Evolutionary conservation across 352 stramenopile species (phyloP), one percentile per base, ranked within the genome.

Genomic region (Phytophthora sp.): DNA sequence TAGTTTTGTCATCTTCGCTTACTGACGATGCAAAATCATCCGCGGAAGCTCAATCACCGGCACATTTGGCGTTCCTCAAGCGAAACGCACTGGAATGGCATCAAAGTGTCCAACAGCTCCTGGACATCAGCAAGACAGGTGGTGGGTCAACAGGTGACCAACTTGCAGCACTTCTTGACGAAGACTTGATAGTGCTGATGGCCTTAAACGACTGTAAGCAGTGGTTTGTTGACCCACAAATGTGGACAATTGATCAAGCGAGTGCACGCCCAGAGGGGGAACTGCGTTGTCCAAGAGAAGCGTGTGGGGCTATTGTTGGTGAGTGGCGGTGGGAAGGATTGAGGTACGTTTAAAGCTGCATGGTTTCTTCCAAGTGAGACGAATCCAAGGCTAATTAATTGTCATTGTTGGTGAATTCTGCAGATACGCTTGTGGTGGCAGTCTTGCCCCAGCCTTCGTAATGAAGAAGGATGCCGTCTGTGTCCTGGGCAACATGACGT

Each of bases 291-390:
- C 78, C 76, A 26, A 84, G 76, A 49, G 47, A 72, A 27, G 49
- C 26, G 4, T 89, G 80, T 53, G 58, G 41, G 12, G 63, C 60
- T 1, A 45, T 76, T 27, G 69, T 89, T 15, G 80, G 80, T 0
- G 61, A 89, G 45, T 89, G 76, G 77, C 63, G 57, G n/a, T 89
- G 80, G 80, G 76, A 85, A 49, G 74, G 71, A 24, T 41, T 71
- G 21, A 78, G 69, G 77, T 84, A 57, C 50, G 69, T 70, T 4
- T 15, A 41, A 27, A 53, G 5, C 4, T 27, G 23, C 2, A 9
- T 36, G 8, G 20, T 38, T 47, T 42, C 7, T 11, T 45, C n/a
- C n/a, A n/a, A n/a, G n/a, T n/a, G n/a, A n/a, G n/a, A n/a, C n/a
- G n/a, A 24, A 2, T n/a, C 38, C 6, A 65, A 42, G 31, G 27